phyloP scores from a whole-genome alignment of 495 filamentous ascomycete species.

The Extremus antarcticus region DNA sequence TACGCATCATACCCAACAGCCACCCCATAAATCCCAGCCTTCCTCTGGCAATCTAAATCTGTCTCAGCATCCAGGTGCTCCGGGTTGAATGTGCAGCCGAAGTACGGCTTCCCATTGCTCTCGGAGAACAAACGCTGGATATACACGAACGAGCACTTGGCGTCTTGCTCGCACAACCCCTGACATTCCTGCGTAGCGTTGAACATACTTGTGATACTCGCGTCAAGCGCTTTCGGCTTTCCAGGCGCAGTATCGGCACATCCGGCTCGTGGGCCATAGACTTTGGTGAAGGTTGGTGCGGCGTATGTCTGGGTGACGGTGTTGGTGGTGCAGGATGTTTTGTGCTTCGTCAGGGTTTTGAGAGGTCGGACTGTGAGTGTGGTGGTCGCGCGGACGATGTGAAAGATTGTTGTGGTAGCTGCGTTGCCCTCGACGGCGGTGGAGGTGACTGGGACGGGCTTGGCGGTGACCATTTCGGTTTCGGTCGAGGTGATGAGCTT shows the following conservation, averaged over 20 bases:
- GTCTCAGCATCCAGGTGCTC: neutral
- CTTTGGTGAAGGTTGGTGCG: constrained; percentile 5
- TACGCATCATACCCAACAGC: constrained; percentile 4
- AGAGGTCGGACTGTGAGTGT: neutral
- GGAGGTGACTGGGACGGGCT: neutral
- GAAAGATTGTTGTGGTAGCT: neutral
- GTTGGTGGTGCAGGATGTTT: neutral
- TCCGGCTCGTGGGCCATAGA: constrained; percentile 2
- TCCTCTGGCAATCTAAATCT: constrained; percentile 3
- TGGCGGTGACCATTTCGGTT: neutral
- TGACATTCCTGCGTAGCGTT: constrained; percentile 1
- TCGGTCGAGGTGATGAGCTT: neutral
- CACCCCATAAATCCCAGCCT: neutral
- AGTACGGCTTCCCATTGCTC: neutral
- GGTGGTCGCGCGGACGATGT: neutral
- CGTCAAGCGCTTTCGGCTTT: neutral
- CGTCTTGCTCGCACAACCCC: constrained; percentile 1
- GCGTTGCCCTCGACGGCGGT: neutral
- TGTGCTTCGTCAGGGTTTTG: neutral
- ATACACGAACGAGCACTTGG: neutral
- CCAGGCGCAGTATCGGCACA: neutral
- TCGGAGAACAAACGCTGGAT: constrained; percentile 2
- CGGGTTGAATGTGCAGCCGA: neutral
- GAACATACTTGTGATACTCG: neutral
- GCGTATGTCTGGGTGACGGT: neutral